Percentiles rank a stretch among this genome's conserved stretches.
phyloP scores from a whole-genome alignment of 176 grass and related monocot species.

The Bolboschoenus planiculmis region DNA sequence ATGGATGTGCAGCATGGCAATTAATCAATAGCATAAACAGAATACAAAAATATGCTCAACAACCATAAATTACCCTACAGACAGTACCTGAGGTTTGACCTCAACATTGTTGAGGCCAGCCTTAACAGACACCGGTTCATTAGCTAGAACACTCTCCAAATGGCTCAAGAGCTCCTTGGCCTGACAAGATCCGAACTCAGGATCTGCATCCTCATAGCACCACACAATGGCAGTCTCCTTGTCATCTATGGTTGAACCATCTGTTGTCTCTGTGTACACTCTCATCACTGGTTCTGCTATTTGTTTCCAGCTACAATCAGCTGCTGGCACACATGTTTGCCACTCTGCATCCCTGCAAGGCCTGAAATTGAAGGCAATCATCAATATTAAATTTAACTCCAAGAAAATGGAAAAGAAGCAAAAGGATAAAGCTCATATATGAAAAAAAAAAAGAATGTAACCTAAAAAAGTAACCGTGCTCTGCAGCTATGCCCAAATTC shows the following conservation, averaged over 20 bases:
- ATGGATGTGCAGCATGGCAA: not conserved
- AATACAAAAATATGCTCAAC: not conserved
- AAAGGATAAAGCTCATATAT: not conserved
- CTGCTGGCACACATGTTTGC: constrained; percentile 38
- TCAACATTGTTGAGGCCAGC: constrained; percentile 61
- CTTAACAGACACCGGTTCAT: constrained; percentile 84
- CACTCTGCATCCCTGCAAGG: constrained; percentile 59
- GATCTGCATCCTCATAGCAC: constrained; percentile 81
- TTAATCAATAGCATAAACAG: not conserved
- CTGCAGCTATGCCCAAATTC: constrained; percentile 64
- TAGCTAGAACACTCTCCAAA: constrained; percentile 73
- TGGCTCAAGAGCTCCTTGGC: constrained; percentile 89
- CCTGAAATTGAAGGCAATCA: constrained; percentile 26
- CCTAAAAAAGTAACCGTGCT: constrained; percentile 84
- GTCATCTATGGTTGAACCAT: constrained; percentile 73
- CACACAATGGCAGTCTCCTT: constrained; percentile 84
- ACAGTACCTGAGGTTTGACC: constrained; percentile 88
- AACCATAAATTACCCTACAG: no score
- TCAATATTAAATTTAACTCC: not conserved
- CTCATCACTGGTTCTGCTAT: constrained; percentile 86
- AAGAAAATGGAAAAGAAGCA: not conserved
- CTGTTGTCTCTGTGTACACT: constrained; percentile 81
- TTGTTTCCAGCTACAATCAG: constrained; percentile 86
- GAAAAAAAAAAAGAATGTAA: constrained; percentile 19
- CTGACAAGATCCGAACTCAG: constrained; percentile 89